These are phyloP conservation scores for Thermochaetoides dissita DNA, from an alignment of 2,329 filamentous ascomycete species.

Conservation along the genomic window DNA sequence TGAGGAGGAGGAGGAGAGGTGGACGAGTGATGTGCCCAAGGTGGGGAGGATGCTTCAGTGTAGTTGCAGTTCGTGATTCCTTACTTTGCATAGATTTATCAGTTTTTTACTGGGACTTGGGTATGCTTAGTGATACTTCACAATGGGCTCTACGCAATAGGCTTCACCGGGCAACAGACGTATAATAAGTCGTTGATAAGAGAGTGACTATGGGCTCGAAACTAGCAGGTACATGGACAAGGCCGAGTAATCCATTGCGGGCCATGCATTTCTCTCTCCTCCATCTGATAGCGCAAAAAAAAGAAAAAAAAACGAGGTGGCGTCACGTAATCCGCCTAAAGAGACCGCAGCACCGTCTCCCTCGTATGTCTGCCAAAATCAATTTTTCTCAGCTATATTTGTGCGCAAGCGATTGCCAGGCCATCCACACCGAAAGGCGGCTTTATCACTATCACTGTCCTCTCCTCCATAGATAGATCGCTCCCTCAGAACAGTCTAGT, in stretches of 20 bases:
- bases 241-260: conserved; percentile 14
- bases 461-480: conserved; percentile 5
- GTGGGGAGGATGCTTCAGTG: conserved; percentile 75
- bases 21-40: conserved; percentile 73
- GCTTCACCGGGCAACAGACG: too few relatives aligned
- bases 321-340: conserved; percentile 3
- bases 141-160: too few relatives aligned
- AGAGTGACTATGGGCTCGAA: conserved; percentile 16
- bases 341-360: neutral
- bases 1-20: conserved; percentile 62
- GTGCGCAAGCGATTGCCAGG: conserved; percentile 9
- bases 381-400: conserved; percentile 15
- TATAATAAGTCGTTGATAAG: conserved; percentile 10
- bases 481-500: conserved; percentile 3
- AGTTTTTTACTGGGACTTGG: too few relatives aligned
- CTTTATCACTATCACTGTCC: too few relatives aligned
- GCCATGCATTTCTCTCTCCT: conserved; percentile 12
- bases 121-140: too few relatives aligned
- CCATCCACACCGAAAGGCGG: conserved; percentile 1
- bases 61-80: conserved; percentile 69
- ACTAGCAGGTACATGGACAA: conserved; percentile 17
- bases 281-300: conserved; percentile 9
- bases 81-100: too few relatives aligned
- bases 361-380: conserved; percentile 8
- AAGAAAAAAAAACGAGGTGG: conserved; percentile 1